Conservation (phyloP, 139 green algal species). For the Trebouxia sp. region DNA sequence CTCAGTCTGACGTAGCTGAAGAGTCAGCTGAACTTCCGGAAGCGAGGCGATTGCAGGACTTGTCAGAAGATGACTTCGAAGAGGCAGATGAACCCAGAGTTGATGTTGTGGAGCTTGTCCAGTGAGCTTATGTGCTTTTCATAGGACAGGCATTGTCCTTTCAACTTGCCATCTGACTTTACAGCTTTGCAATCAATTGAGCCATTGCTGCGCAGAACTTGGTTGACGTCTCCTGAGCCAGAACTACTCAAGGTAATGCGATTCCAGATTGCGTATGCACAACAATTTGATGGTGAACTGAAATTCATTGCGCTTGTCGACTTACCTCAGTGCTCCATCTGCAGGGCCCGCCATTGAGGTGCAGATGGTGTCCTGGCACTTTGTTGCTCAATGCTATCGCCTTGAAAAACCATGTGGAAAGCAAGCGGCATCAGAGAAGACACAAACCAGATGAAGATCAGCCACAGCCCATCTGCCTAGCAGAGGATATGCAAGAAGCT, state of each 20-base stretch:
- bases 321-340: not conserved
- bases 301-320: not conserved
- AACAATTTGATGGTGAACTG: not conserved
- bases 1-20: not conserved
- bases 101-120: slow-evolving; percentile 13
- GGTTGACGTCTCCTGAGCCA: not conserved
- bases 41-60: slow-evolving; percentile 38
- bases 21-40: not conserved
- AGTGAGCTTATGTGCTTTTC: too few species aligned
- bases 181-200: not conserved
- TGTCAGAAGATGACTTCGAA: slow-evolving; percentile 52
- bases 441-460: slow-evolving; percentile 17
- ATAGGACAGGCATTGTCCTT: not conserved
- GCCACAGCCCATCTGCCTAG: slow-evolving; percentile 39
- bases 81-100: not conserved
- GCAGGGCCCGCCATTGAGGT: slow-evolving; percentile 39
- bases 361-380: slow-evolving; percentile 35
- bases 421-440: slow-evolving; percentile 29
- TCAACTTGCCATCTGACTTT: not conserved
- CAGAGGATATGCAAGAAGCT: slow-evolving; percentile 32
- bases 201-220: not conserved
- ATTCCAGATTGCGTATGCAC: not conserved
- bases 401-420: slow-evolving; percentile 34
- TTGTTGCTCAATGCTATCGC: slow-evolving; percentile 42
- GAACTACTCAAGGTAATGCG: slow-evolving; percentile 4